A percentile compares a stretch with the other conserved stretches of the same genome.
Conservation (phyloP, 352 stramenopile species). For the Halophytophthora batemanensis region DNA sequence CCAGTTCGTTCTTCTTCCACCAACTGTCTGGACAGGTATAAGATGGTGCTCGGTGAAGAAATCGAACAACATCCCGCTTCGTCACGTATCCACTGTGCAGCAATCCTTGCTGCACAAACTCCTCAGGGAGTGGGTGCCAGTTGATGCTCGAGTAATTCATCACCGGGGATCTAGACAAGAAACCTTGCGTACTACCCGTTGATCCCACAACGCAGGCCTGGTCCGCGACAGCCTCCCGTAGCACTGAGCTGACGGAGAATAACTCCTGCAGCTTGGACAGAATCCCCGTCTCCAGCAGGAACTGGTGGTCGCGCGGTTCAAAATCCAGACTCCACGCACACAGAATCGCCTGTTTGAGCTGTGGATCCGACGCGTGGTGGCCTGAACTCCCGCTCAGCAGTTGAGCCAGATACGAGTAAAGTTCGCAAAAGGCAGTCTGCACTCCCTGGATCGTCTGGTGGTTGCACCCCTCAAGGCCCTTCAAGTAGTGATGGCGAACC, state of each 20-base stretch:
- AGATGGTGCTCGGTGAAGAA: constrained; percentile 57
- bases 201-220: constrained; percentile 4
- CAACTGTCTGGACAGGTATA: constrained; percentile 53
- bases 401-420: constrained; percentile 69
- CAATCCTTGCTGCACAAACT: constrained; percentile 78
- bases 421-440: constrained; percentile 66
- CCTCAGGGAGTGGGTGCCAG: constrained; percentile 74
- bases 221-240: constrained; percentile 32
- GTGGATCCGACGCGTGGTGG: constrained; percentile 35
- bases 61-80: constrained; percentile 71
- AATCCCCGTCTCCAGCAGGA: constrained; percentile 78
- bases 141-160: constrained; percentile 46
- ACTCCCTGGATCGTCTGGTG: constrained; percentile 52
- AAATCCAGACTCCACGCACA: constrained; percentile 85
- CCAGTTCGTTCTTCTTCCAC: constrained; percentile 60
- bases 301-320: constrained; percentile 77
- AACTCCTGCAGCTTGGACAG: constrained; percentile 66
- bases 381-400: constrained; percentile 36
- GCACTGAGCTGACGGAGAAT: constrained; percentile 67
- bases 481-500: constrained; percentile 83
- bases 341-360: constrained; percentile 77
- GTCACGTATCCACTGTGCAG: constrained; percentile 66
- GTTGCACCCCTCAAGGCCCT: constrained; percentile 82
- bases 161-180: background rate
- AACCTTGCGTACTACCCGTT: constrained; percentile 7